Evolutionary conservation across 2,329 filamentous ascomycete genomes (phyloP), one percentile per base, ranked within the genome.

Genomic region (Ophiocordyceps camponoti-leonardi): DNA sequence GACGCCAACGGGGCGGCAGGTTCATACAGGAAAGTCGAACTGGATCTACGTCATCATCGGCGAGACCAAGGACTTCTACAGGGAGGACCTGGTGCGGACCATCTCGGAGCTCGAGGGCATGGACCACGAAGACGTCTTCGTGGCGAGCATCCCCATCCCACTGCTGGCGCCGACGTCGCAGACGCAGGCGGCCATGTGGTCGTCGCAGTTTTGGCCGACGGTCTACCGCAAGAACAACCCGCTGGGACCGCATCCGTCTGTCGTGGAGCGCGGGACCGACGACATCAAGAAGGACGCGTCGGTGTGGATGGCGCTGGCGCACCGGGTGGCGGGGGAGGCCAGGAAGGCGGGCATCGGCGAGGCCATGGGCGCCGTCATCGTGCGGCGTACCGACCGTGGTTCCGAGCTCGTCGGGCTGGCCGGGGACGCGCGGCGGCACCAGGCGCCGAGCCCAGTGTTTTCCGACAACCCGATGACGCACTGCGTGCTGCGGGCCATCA

Each of bases 141-240:
- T 87, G 44, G 69, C 72, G 45, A 71, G 69, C 46, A 75, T 86
- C 46, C 73, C 77, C 0, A 80, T 92, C 13, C 86, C 86, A 7
- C 67, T 81, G 23, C 66, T 86, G 41, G 73, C 84, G 22, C 86
- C 86, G 2, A 86, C 81, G 6, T 88, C 83, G 4, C 75, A 81
- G 52, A 70, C 81, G 37, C 83, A 90, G 60, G 83, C 86, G 10
- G 75, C 74, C 23, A 67, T 76, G 58, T 92, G 84, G 84, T 81
- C 78, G 23, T 68, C 74, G 31, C 72, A 80, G 53, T 90, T 86
- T 60, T 93, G 86, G 86, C 86, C 86, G 13, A 83, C 81, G 1
- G 77, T 88, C 43, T 93, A 92, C 64, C 81, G 85, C 51, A 87
- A 87, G 66, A 88, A 83, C 52, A 92, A 92, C 56, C 85, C 85